Base-by-base conservation (phyloP, 768 basidiomycete species). In the Sarcodon aspratus region DNA sequence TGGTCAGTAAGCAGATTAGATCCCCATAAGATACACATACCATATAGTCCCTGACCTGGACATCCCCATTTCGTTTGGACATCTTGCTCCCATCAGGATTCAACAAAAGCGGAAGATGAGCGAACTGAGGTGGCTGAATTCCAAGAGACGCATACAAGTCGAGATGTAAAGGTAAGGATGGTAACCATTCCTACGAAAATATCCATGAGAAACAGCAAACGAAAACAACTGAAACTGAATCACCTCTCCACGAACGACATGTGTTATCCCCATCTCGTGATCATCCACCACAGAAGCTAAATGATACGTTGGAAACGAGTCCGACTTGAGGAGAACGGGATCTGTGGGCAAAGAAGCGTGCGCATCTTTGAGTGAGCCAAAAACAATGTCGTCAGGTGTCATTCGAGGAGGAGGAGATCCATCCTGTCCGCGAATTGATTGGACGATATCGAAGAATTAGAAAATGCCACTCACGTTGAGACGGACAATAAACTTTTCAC, bases 251-350 rank as follows among this genome's bases (percentile, higher is more conserved):
- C 96, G 79, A 1, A 98, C 66, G 5, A 98, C 94, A 65, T 98
- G 96, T 0, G 92, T 90, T 18, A 99, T 90, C 0, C 82, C 83
- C 96, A 99, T 99, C 57, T 83, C 80, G 57, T 92, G 80, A 65
- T 99, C 96, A 55, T 99, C 96, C 0, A 95, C 90, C 0, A 98
- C 90, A 17, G 83, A 93, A 0, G 96, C 95, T 5, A 99, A 75
- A 54, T 98, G 96, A 61, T 99, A 99, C 0, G 95, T 98, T 6
- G 96, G 96, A 61, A 86, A 95, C 1, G 79, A 69, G 61, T 99
- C 96, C 1, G 87, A 83, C 63, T 99, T 98, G 52, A 98, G 70
- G 3, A 98, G 69, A 42, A 98, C 78, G 18, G 93, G 91, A 60
- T 99, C 96, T 2, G 91, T 94, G 1, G 83, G 79, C 5, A 88